Base-by-base conservation (phyloP, 2,329 filamentous ascomycete genomes). In the Aspergillus carbonarius region DNA sequence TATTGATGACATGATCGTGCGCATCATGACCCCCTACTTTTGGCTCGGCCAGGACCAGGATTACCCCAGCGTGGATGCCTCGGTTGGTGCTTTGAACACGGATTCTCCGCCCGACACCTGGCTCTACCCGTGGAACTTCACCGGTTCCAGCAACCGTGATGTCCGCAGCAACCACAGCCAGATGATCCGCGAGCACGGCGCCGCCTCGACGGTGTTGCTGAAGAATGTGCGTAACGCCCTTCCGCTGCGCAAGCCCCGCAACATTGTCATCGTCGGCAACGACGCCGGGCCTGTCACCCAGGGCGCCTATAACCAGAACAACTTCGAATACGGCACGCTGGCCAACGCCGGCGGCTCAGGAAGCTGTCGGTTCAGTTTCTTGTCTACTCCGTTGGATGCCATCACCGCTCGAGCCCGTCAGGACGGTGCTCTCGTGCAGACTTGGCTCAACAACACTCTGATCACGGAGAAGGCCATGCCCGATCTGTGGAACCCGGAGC, bases 171-270 rank as follows among this genome's bases (percentile, higher is more conserved):
- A 92, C 54, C 91, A 96, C 70, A 85, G 77, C 40, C 70, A 76
- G 15, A 78, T 90, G 54, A 93, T 96, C 62, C 86, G 92, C 20
- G 83, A 90, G 62, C 83, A 88, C 48, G 91, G 84, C 15, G 88
- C 89, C 58, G 88, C 89, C 73, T 89, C 88, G 2, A 92, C 89
- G 0, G 90, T 96, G 3, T 78, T 97, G 8, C 81, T 83, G 17
- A 83, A 83, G 72, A 85, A 86, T 55, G 66, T 67, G 5, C 76
- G 78, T 57, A 72, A 74, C 27, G 70, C 78, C 1, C 72, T 86
- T 2, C 83, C 83, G 0, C 70, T 85, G n/a, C 77, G 78, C 25
- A 71, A 71, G 7, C 78, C 78, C 6, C 75, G 71, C 48, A 78
- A 76, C 25, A 78, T 84, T 44, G 78, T 74, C 5, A 70, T 84